Evolutionary conservation across 2,329 filamentous ascomycete species (phyloP), one percentile per base, ranked within the genome.

Genomic region (Penicillium nordicum): DNA sequence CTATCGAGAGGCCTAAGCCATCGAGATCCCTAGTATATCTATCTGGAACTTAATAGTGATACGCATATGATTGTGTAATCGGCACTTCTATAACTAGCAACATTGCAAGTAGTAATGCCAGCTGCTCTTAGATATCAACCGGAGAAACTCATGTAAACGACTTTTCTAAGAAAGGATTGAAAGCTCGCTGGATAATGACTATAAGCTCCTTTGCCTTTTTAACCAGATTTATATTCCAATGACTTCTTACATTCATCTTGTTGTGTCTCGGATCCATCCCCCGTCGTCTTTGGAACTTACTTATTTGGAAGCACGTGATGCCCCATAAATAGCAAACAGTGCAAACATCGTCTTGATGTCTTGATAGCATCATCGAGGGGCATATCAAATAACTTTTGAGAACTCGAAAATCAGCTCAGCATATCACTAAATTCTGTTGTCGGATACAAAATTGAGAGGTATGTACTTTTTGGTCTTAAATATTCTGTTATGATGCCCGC

Each of bases 361-460:
- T 44, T 52, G 49, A 59, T 61, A 59, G 36, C 53, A 62, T 59
- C 61, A 63, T 58, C 34, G 61, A 62, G 61, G 61, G 62, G 62
- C 58, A 50, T 38, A 23, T 40, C 36, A 41, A 38, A 18, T 16
- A 51, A 51, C 47, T 50, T 30, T 23, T n/a, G 37, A 49, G 34
- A 49, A 38, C 29, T 38, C 34, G n/a, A 43, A 36, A 36, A 27
- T 44, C 38, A 36, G 21, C 23, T 36, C 16, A 44, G 5, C 30
- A 18, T 51, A 43, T 36, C 21, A 32, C n/a, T 45, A 14, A 10
- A 14, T 44, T 21, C 8, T 36, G 10, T 34, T 11, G 27, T 18
- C 49, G 36, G 25, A 27, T 27, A 18, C 21, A 18, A 43, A 23
- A 29, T 27, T 4, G 5, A 51, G 10, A 36, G 49, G 49, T 51